phyloP scores from a whole-genome alignment of 169 alveolate species.

The Toxoplasma gondii region DNA sequence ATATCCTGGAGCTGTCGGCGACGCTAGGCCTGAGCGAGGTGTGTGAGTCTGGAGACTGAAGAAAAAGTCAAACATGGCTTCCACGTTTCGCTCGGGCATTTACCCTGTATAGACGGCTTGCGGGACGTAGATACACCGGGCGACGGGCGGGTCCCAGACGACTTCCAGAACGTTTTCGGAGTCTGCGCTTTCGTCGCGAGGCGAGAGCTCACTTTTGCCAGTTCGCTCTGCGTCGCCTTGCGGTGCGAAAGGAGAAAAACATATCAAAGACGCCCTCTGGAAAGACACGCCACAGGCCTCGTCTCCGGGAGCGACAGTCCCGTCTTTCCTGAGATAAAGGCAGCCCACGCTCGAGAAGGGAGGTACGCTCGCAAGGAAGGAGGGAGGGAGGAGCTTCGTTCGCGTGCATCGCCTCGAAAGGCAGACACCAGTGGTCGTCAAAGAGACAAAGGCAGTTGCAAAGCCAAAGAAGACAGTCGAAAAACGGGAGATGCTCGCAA shows the following conservation, averaged over 20 bases:
- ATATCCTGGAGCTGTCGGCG: no score
- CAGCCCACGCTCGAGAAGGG: no score
- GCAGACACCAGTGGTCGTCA: no score
- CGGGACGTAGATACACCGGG: background rate
- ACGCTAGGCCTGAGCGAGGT: no score
- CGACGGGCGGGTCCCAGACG: slow-evolving; percentile 29
- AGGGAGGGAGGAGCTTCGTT: no score
- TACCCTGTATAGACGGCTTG: slow-evolving; percentile 33
- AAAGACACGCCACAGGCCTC: background rate
- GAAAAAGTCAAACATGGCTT: no score
- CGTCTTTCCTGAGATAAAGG: background rate
- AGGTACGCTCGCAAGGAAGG: no score
- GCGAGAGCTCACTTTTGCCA: background rate
- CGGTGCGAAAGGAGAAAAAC: background rate
- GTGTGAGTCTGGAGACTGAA: no score
- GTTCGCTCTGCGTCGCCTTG: background rate
- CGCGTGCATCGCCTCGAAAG: no score
- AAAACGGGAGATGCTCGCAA: no score
- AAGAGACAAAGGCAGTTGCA: no score
- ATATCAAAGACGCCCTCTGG: background rate
- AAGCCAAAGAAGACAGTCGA: no score
- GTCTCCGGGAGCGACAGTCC: background rate
- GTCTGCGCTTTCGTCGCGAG: background rate
- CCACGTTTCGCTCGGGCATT: background rate
- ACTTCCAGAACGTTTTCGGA: background rate